These are phyloP conservation scores for Lentinula detonsa DNA, from an alignment of 768 basidiomycete genomes.

Conservation along the genomic window DNA sequence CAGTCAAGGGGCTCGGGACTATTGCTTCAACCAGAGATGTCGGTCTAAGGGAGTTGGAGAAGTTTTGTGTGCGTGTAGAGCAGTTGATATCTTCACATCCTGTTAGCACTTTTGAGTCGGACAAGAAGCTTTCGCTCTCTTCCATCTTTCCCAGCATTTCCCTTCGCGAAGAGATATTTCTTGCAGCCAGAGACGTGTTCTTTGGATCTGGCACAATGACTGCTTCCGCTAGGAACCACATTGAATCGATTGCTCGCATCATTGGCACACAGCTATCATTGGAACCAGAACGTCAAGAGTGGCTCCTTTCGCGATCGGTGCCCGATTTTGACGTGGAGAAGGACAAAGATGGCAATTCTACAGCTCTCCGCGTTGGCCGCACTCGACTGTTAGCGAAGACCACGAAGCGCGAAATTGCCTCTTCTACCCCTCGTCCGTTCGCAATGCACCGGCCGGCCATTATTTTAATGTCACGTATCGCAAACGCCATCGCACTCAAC, in stretches of 20 bases:
- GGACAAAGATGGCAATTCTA: constrained; percentile 55
- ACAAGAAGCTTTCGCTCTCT: constrained; percentile 24
- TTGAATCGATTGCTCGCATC: constrained; percentile 41
- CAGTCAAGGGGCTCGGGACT: constrained; percentile 44
- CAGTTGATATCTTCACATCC: constrained; percentile 41
- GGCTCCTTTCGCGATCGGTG: constrained; percentile 59
- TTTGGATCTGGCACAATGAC: constrained; percentile 67
- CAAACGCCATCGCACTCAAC: constrained; percentile 57
- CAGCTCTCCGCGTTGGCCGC: constrained; percentile 57
- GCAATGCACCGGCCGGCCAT: constrained; percentile 86
- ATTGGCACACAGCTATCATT: constrained; percentile 62
- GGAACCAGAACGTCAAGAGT: constrained; percentile 61
- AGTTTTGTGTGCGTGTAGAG: constrained; percentile 74
- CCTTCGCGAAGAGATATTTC: constrained; percentile 82
- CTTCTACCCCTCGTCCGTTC: constrained; percentile 53
- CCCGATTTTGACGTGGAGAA: constrained; percentile 68
- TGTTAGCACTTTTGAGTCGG: constrained; percentile 27
- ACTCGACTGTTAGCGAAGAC: constrained; percentile 47
- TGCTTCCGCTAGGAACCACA: constrained; percentile 41
- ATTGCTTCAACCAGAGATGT: constrained; percentile 51
- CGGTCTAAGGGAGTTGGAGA: constrained; percentile 77
- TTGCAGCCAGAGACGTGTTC: constrained; percentile 89
- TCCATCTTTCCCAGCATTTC: constrained; percentile 62
- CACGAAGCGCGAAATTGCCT: constrained; percentile 27
- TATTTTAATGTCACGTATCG: constrained; percentile 73